Percentiles rank a stretch among this genome's conserved stretches.
These are phyloP conservation scores for Penicillium sp. DNA, from an alignment of 2,329 filamentous ascomycete genomes.

Conservation along the genomic window DNA sequence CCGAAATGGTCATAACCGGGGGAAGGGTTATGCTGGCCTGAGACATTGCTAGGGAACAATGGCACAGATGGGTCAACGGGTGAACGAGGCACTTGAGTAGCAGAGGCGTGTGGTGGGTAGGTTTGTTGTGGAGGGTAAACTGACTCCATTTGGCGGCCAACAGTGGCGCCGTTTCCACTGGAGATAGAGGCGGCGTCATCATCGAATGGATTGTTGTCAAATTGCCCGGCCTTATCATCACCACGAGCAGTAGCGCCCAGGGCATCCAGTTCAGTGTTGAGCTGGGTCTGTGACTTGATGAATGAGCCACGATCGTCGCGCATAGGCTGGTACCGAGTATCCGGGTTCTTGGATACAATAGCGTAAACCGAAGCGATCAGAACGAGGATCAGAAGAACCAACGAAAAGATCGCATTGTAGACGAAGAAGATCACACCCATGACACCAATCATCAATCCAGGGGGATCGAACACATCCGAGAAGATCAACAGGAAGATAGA, in stretches of 20 bases:
- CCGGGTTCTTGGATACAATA: slow-evolving; percentile 88
- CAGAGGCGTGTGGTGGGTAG: slow-evolving; percentile 28
- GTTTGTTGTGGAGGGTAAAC: slow-evolving; percentile 26
- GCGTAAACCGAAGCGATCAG: slow-evolving; percentile 74
- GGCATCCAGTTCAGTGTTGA: slow-evolving; percentile 85
- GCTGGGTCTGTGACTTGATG: slow-evolving; percentile 89
- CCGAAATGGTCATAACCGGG: slow-evolving; percentile 35
- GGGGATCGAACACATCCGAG: slow-evolving; percentile 80
- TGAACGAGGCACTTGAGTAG: slow-evolving; percentile 47
- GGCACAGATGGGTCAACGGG: slow-evolving; percentile 50
- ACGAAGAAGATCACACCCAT: slow-evolving; percentile 89
- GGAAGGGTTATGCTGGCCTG: slow-evolving; percentile 42
- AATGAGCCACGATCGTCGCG: slow-evolving; percentile 93
- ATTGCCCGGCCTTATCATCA: slow-evolving; percentile 63
- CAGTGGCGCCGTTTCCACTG: slow-evolving; percentile 49
- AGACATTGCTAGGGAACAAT: slow-evolving; percentile 47
- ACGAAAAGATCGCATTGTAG: slow-evolving; percentile 77
- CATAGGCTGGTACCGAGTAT: slow-evolving; percentile 94
- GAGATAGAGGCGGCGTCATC: slow-evolving; percentile 70
- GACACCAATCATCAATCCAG: slow-evolving; percentile 77
- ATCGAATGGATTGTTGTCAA: slow-evolving; percentile 61
- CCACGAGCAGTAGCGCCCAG: slow-evolving; percentile 85
- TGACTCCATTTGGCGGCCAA: slow-evolving; percentile 46
- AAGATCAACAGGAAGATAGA: slow-evolving; percentile 87
- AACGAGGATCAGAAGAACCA: slow-evolving; percentile 80